Conservation (phyloP, 2,329 filamentous ascomycete species). For the Dryadomyces quercus-mongolicae region DNA sequence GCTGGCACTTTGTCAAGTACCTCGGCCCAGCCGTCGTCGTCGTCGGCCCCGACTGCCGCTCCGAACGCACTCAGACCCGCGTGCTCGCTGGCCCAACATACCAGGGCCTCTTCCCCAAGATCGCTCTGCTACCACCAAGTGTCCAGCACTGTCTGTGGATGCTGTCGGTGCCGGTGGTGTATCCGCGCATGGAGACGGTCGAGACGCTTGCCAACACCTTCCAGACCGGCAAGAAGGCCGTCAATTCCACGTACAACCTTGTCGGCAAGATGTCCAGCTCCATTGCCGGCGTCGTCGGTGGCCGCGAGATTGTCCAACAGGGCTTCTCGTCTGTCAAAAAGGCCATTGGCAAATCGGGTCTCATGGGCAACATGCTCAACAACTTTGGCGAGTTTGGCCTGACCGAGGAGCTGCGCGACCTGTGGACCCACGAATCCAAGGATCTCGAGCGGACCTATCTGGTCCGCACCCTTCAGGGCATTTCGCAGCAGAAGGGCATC, state of each 20-base stretch:
- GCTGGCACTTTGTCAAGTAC: conserved; percentile 98
- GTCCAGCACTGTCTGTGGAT: conserved; percentile 98
- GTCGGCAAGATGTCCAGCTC: conserved; percentile 91
- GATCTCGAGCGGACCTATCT: conserved; percentile 94
- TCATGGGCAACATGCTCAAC: conserved; percentile 93
- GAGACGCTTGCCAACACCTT: conserved; percentile 87
- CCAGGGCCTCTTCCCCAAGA: conserved; percentile 91
- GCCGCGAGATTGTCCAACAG: conserved; percentile 82
- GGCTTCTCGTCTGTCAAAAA: conserved; percentile 95
- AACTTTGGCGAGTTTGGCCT: conserved; percentile 95
- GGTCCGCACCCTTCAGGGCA: conserved; percentile 89
- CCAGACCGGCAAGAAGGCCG: conserved; percentile 88
- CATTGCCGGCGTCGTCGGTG: conserved; percentile 88
- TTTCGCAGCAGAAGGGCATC: conserved; percentile 86
- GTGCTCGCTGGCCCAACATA: conserved; percentile 96
- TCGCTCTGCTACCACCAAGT: conserved; percentile 77
- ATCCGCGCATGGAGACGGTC: conserved; percentile 81
- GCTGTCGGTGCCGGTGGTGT: conserved; percentile 80
- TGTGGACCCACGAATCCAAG: conserved; percentile 98
- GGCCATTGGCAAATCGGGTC: conserved; percentile 83
- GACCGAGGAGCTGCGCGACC: conserved; percentile 84
- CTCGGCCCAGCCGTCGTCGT: conserved; percentile 84
- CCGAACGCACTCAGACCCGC: conserved; percentile 78
- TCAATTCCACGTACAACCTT: conserved; percentile 93
- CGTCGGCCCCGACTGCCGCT: conserved; percentile 82